Conservation (phyloP, 306 rosid genomes). For the Cajanus cajan region DNA sequence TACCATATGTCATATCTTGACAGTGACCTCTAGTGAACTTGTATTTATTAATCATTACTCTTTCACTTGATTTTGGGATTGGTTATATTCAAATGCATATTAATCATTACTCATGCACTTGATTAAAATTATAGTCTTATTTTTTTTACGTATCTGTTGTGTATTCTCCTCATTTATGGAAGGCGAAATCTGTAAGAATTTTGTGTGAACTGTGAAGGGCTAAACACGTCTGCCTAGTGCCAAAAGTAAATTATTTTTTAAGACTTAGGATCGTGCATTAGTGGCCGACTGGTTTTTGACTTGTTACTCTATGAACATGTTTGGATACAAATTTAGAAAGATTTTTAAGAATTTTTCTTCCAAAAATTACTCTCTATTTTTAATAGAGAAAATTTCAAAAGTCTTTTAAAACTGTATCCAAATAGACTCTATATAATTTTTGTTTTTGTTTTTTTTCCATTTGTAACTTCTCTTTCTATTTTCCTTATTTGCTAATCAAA, state of each 20-base stretch:
- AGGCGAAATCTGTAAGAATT: neutral
- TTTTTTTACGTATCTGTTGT: neutral
- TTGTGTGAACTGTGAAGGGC: neutral
- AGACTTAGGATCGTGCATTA: neutral
- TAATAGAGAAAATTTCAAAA: too few species aligned
- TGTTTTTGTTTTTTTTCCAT: neutral
- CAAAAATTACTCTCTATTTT: too few species aligned
- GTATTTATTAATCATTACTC: neutral
- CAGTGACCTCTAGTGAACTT: neutral
- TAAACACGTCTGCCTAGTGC: neutral
- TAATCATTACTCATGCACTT: too few species aligned
- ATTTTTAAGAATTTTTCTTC: too few species aligned
- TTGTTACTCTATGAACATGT: too few species aligned
- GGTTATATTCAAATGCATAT: neutral
- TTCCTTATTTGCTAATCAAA: neutral
- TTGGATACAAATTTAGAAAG: too few species aligned
- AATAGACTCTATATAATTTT: neutral
- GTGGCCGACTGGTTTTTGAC: neutral
- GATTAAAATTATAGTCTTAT: too few species aligned
- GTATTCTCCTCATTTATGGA: neutral
- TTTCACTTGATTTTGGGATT: neutral
- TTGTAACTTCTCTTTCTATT: neutral
- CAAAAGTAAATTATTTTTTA: neutral
- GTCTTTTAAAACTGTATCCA: too few species aligned
- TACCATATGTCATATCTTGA: neutral